Base-by-base conservation (phyloP, 2,329 filamentous ascomycete genomes). In the Epichloe elymi region DNA sequence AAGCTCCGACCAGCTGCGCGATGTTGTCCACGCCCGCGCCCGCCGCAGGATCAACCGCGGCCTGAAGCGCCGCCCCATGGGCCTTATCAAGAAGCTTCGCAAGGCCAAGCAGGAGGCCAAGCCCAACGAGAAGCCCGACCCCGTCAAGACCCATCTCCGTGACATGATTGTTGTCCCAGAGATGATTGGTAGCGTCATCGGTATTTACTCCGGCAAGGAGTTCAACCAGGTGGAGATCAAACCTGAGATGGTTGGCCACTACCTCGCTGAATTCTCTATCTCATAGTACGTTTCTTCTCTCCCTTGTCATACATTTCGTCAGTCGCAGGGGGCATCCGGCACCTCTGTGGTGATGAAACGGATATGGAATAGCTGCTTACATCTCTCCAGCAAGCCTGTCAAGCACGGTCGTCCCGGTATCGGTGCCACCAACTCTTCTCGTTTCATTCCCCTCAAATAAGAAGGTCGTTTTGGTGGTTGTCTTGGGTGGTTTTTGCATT, bases 221-320 rank as follows among this genome's bases (percentile, higher is more conserved):
- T 98, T 98, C 87, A 98, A 98, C 86, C 91, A 96, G 83, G 90
- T 98, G 67, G 93, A 98, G 78, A 93, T 98, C 80, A 96, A 96
- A 85, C 93, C 93, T 66, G 93, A 98, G 83, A 98, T 98, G 93
- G 93, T 98, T 75, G 93, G 93, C 73, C 91, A 97, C 82, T 96
- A 96, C 82, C 82, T 98, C 63, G 93, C 81, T 69, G 93, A 98
- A 79, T 98, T 98, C 83, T 96, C 90, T 63, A 98, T 98, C 80
- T 93, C 91, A 79, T 98, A 98, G 88, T 95, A 86, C 66, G 88
- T 88, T 23, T 15, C 10, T 12, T 46, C 11, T 46, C 5, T 35
- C 1, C 7, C 15, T 15, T 14, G 8, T 30, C 8, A 30, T 11
- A 10, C 30, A 30, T 30, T 4, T 30, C 10, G 8, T 30, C 3